Evolutionary conservation across 371 early-diverging fungal species (phyloP), one percentile per base, ranked within the genome.

Genomic region (Mucor irregularis): DNA sequence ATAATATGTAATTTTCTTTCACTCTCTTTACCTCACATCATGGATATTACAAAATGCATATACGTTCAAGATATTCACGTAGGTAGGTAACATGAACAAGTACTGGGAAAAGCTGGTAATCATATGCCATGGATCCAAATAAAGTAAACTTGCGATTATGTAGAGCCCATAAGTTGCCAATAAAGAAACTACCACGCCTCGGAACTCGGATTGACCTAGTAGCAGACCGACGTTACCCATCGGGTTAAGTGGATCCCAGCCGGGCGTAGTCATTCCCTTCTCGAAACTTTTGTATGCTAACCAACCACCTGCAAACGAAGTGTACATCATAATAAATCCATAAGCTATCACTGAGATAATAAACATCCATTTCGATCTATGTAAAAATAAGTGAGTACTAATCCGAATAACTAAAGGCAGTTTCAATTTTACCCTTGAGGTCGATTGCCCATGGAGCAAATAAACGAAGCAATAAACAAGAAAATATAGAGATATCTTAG

Each of bases 371-470:
- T 66, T 73, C 13, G 78, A 67, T 21, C 75, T 75, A 54, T 11
- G 22, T 8, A 14, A 44, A 49, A n/a, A 28, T 16, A 39, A 28
- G 40, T 31, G 2, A 29, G 17, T 13, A 4, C 21, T 33, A 3
- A 17, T 30, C 11, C 28, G 24, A 7, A 17, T 8, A 5, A 14
- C 7, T 14, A 22, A 5, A 4, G 31, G 22, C 9, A 0, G 4
- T 21, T 24, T 0, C 17, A 37, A 39, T 63, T 56, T 67, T 88
- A 89, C 59, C 92, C 91, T 77, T 91, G 90, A 33, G 94, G 94
- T 33, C 92, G 72, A 62, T 93, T 93, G 31, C 94, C 94, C 70
- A 93, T 78, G 13, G 91, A 81, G 45, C 84, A 79, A 51, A 92
- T 85, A 57, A 93, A 90, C 25, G 82, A 69, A 1, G 81, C 73